Evolutionary conservation across 106 monocot species (phyloP).

Genomic region (Dendrobium officinale): DNA sequence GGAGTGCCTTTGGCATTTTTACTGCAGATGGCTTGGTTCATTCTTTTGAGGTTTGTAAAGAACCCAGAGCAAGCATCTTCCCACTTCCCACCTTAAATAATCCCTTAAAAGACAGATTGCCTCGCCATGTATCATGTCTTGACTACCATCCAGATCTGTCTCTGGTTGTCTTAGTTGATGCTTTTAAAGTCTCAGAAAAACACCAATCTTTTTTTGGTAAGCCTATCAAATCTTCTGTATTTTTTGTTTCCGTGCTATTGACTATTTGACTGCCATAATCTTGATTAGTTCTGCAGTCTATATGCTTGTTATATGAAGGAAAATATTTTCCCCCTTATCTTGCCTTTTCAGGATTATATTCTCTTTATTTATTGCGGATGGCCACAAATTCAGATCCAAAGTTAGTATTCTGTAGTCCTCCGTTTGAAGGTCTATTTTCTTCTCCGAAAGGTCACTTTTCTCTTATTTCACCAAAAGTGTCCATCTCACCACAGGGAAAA

Average conservation of each 20-base stretch:
- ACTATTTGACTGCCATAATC: not conserved
- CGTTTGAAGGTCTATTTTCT: constrained; percentile 60
- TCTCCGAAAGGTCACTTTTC: constrained; percentile 27
- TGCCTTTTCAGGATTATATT: constrained; percentile 50
- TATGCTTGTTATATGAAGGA: not conserved
- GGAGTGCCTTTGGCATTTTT: constrained; percentile 53
- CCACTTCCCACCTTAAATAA: constrained; percentile 17
- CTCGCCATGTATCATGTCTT: constrained; percentile 43
- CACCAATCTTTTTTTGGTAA: constrained; percentile 31
- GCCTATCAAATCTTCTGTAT: not conserved
- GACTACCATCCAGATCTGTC: constrained; percentile 60
- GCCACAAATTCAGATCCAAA: constrained; percentile 31
- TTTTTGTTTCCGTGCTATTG: constrained; percentile 1
- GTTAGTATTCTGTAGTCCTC: constrained; percentile 27
- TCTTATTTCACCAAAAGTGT: constrained; percentile 43
- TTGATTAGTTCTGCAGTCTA: not conserved
- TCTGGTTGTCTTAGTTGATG: constrained; percentile 49
- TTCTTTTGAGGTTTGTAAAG: constrained; percentile 45
- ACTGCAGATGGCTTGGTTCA: constrained; percentile 60
- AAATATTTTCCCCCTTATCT: not conserved
- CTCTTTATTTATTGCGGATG: constrained; percentile 44
- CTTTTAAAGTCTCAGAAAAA: constrained; percentile 21
- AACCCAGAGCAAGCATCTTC: constrained; percentile 19
- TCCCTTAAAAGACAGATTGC: constrained; percentile 18
- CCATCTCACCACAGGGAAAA: constrained; percentile 63